Percentiles rank a stretch among this genome's conserved stretches.
phyloP scores from a whole-genome alignment of 345 rosid genomes.

The Brassica rapa region DNA sequence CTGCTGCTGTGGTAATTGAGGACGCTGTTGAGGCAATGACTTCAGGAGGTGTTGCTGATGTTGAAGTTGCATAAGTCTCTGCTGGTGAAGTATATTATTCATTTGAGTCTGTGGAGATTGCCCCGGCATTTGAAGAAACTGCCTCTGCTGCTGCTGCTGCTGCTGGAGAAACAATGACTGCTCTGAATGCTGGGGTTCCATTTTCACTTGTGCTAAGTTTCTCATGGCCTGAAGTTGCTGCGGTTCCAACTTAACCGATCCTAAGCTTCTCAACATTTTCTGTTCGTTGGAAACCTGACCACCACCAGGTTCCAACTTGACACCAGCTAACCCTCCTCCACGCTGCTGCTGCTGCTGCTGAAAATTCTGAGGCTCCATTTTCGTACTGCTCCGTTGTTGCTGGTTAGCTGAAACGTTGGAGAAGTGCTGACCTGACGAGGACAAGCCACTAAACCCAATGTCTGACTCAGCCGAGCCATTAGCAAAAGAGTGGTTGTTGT shows the following conservation, averaged over 20 bases:
- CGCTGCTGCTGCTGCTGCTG: conserved; percentile 57
- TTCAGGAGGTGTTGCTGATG: conserved; percentile 85
- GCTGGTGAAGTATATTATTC: conserved; percentile 74
- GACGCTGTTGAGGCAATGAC: conserved; percentile 79
- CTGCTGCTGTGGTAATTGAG: conserved; percentile 77
- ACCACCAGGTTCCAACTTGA: conserved; percentile 69
- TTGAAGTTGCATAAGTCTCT: conserved; percentile 72
- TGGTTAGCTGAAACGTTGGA: conserved; percentile 61
- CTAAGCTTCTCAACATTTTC: conserved; percentile 61
- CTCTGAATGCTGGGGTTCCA: conserved; percentile 80
- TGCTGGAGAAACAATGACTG: conserved; percentile 75
- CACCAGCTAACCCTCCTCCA: conserved; percentile 53
- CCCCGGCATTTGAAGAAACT: conserved; percentile 78
- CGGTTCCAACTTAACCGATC: conserved; percentile 72
- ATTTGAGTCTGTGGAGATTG: conserved; percentile 82
- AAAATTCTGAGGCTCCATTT: conserved; percentile 64
- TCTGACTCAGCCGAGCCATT: conserved; percentile 83
- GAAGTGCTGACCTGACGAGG: conserved; percentile 74
- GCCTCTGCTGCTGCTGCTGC: conserved; percentile 56
- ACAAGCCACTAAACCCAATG: conserved; percentile 62
- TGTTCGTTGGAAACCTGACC: conserved; percentile 66
- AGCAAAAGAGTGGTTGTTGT: conserved; percentile 74
- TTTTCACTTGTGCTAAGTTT: conserved; percentile 64
- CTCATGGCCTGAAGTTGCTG: conserved; percentile 69
- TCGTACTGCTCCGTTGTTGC: conserved; percentile 68